These are phyloP conservation scores for Umbelopsis vinacea DNA, from an alignment of 192 early-diverging fungal genomes.

Conservation along the genomic window DNA sequence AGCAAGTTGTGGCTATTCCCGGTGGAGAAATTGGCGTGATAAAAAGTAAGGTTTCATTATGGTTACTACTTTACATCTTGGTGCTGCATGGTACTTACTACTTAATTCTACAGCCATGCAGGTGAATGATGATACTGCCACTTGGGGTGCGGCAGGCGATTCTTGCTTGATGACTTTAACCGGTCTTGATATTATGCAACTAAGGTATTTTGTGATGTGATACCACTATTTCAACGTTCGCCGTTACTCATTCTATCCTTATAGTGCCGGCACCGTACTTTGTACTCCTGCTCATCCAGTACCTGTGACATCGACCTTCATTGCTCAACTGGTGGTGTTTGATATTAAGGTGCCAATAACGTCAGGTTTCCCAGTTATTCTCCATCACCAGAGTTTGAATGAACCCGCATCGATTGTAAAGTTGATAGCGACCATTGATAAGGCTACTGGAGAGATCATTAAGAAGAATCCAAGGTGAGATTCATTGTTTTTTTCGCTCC, in stretches of 20 bases:
- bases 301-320: slow-evolving; percentile 76
- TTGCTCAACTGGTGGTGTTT: slow-evolving; percentile 92
- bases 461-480: slow-evolving; percentile 80
- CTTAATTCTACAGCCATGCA: slow-evolving; percentile 65
- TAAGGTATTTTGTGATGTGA: slow-evolving; percentile 50
- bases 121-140: slow-evolving; percentile 65
- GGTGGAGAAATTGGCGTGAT: slow-evolving; percentile 75
- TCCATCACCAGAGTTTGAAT: slow-evolving; percentile 85
- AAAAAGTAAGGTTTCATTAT: slow-evolving; percentile 60
- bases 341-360: slow-evolving; percentile 92
- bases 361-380: slow-evolving; percentile 83
- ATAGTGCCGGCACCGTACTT: slow-evolving; percentile 80
- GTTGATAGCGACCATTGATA: slow-evolving; percentile 80
- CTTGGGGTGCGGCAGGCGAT: slow-evolving; percentile 97
- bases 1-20: slow-evolving; percentile 81
- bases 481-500: not conserved
- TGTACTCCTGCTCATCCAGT: slow-evolving; percentile 75
- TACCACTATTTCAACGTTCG: not conserved
- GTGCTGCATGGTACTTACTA: not conserved
- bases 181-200: slow-evolving; percentile 73
- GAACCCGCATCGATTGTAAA: slow-evolving; percentile 79
- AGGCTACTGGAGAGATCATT: slow-evolving; percentile 79
- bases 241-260: slow-evolving; percentile 8
- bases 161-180: slow-evolving; percentile 76
- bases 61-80: not conserved